phyloP scores from a whole-genome alignment of 768 basidiomycete species.

The Udeniomyces megalosporus region DNA sequence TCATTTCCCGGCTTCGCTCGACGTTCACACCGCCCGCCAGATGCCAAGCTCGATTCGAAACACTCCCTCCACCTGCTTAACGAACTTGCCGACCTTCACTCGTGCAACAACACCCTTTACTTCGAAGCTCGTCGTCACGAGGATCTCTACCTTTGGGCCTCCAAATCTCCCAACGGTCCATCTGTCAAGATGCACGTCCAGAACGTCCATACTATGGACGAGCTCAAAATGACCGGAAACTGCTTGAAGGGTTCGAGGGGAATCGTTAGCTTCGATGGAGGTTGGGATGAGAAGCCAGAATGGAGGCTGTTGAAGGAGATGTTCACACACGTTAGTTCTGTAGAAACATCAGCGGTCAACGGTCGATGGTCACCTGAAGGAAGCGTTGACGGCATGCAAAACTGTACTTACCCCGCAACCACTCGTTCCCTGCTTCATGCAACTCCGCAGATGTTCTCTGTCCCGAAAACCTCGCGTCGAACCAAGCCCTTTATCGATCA shows the following conservation, averaged over 20 bases:
- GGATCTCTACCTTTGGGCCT: slow-evolving; percentile 90
- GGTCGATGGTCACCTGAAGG: too few relatives aligned
- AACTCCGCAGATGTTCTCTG: slow-evolving; percentile 69
- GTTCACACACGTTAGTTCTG: slow-evolving; percentile 62
- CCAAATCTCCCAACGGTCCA: slow-evolving; percentile 93
- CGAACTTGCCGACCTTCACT: slow-evolving; percentile 89
- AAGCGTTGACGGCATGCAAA: too few relatives aligned
- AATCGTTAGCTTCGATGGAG: slow-evolving; percentile 71
- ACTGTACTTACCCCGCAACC: too few relatives aligned
- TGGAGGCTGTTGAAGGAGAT: slow-evolving; percentile 80
- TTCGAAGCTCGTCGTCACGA: slow-evolving; percentile 93
- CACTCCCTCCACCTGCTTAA: slow-evolving; percentile 81
- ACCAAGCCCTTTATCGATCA: slow-evolving; percentile 98
- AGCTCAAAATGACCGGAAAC: slow-evolving; percentile 98
- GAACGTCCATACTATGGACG: slow-evolving; percentile 99
- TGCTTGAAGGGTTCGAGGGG: slow-evolving; percentile 91
- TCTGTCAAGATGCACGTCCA: slow-evolving; percentile 95
- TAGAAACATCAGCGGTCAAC: too few relatives aligned
- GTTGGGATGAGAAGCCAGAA: slow-evolving; percentile 73
- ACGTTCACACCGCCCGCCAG: slow-evolving; percentile 33
- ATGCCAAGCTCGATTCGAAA: slow-evolving; percentile 94
- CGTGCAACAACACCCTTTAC: slow-evolving; percentile 93
- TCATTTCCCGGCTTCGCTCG: not conserved
- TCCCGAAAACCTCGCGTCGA: slow-evolving; percentile 74
- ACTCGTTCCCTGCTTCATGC: not conserved